A percentile compares a stretch with the other conserved stretches of the same genome.
Conservation (phyloP, 306 rosid genomes). For the Quercus gilva region DNA sequence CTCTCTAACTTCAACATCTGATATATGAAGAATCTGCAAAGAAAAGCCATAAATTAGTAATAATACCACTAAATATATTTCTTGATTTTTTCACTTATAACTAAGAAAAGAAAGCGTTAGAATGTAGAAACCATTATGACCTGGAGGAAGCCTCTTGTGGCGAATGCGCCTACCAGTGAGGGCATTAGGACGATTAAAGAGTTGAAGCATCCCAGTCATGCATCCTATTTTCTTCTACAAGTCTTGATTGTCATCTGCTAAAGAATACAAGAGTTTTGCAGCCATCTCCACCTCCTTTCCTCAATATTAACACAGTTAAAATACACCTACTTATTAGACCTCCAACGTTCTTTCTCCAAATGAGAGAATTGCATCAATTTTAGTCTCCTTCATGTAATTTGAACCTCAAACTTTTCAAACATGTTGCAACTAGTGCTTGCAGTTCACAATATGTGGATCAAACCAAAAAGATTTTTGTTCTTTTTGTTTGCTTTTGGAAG, state of each 20-base stretch:
- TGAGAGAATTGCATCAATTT: slow-evolving; percentile 28
- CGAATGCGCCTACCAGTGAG: slow-evolving; percentile 45
- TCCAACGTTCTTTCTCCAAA: slow-evolving; percentile 23
- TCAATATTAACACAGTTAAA: slow-evolving; percentile 21
- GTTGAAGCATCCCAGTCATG: slow-evolving; percentile 82
- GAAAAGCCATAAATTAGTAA: slow-evolving; percentile 20
- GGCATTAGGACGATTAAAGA: slow-evolving; percentile 67
- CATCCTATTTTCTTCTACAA: slow-evolving; percentile 91
- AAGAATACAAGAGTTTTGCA: slow-evolving; percentile 81
- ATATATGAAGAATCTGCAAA: slow-evolving; percentile 79
- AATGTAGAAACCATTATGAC: slow-evolving; percentile 7
- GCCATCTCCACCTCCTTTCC: slow-evolving; percentile 58
- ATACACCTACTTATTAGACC: slow-evolving; percentile 25
- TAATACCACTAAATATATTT: neutral
- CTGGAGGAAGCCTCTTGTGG: slow-evolving; percentile 70
- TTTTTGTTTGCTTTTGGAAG: too few species aligned
- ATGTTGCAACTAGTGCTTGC: slow-evolving; percentile 5
- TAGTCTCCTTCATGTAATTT: slow-evolving; percentile 21
- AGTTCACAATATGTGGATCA: neutral
- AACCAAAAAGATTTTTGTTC: too few species aligned
- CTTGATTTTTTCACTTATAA: neutral
- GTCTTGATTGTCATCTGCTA: slow-evolving; percentile 90
- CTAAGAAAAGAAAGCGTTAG: neutral
- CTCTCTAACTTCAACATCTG: slow-evolving; percentile 73
- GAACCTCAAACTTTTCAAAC: slow-evolving; percentile 10